These are phyloP conservation scores for Cercospora brassicicola DNA, from an alignment of 2,329 filamentous ascomycete species.

Conservation along the genomic window DNA sequence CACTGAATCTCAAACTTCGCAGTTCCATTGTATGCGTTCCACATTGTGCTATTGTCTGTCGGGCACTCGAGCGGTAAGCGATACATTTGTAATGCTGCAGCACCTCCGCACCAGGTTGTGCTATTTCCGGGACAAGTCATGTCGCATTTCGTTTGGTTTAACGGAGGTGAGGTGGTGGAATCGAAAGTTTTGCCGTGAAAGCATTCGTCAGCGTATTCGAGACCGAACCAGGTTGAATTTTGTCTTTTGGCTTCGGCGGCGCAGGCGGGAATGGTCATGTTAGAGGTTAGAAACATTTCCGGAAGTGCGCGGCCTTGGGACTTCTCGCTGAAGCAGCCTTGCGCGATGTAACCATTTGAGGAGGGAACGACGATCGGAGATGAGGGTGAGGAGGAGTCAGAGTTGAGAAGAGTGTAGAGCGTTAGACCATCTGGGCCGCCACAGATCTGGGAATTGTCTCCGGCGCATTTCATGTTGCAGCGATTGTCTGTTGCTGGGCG, in stretches of 20 bases:
- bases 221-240: conserved; percentile 29
- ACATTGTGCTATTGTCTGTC: not conserved
- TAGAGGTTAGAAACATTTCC: conserved; percentile 25
- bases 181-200: conserved; percentile 8
- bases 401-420: conserved; percentile 6
- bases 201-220: conserved; percentile 37
- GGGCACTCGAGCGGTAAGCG: not conserved
- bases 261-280: conserved; percentile 30
- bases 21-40: conserved; percentile 6
- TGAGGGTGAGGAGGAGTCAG: conserved; percentile 6
- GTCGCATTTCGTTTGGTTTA: not conserved
- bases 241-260: conserved; percentile 30
- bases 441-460: conserved; percentile 29
- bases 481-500: conserved; percentile 13
- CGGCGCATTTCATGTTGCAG: conserved; percentile 31
- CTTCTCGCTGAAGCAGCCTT: conserved; percentile 37
- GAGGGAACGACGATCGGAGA: conserved; percentile 17
- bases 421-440: conserved; percentile 23
- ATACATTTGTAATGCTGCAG: conserved; percentile 1
- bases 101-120: conserved; percentile 1
- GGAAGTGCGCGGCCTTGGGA: conserved; percentile 28
- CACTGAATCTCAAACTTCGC: conserved; percentile 4
- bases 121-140: not conserved
- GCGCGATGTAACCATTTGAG: conserved; percentile 24
- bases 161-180: not conserved